Conservation (phyloP, 805 yeast genomes). For the Barnettozyma pratensis region DNA sequence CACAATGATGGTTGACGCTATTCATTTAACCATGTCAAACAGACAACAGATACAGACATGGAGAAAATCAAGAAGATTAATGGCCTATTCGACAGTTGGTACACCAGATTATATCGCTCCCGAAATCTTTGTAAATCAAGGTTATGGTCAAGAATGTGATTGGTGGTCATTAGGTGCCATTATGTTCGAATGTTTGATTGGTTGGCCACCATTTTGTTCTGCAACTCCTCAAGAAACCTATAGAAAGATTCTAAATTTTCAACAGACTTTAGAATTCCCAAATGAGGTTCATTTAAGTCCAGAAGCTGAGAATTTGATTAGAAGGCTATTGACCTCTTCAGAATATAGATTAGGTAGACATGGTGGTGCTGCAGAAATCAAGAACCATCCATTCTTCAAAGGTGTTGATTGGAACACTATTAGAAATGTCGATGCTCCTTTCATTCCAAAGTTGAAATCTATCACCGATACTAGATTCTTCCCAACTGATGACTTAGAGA, state of each 20-base stretch:
- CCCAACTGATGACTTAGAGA: slow-evolving; percentile 96
- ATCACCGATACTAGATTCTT: slow-evolving; percentile 95
- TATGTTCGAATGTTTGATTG: slow-evolving; percentile 92
- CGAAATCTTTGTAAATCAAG: slow-evolving; percentile 83
- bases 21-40: slow-evolving; percentile 91
- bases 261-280: slow-evolving; percentile 77
- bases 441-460: slow-evolving; percentile 87
- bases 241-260: slow-evolving; percentile 88
- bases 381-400: slow-evolving; percentile 69
- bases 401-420: slow-evolving; percentile 80
- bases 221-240: slow-evolving; percentile 92
- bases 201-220: slow-evolving; percentile 97
- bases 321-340: slow-evolving; percentile 86
- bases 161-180: slow-evolving; percentile 99
- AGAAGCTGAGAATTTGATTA: slow-evolving; percentile 81
- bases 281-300: slow-evolving; percentile 87
- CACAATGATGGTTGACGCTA: slow-evolving; percentile 88
- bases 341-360: slow-evolving; percentile 69
- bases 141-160: slow-evolving; percentile 93
- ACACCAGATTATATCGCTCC: slow-evolving; percentile 99
- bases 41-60: slow-evolving; percentile 78
- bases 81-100: slow-evolving; percentile 97
- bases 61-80: slow-evolving; percentile 70
- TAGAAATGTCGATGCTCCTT: slow-evolving; percentile 80
- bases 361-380: slow-evolving; percentile 59